phyloP scores from a whole-genome alignment of 148 eudicot species.

The Linanthus parryae region DNA sequence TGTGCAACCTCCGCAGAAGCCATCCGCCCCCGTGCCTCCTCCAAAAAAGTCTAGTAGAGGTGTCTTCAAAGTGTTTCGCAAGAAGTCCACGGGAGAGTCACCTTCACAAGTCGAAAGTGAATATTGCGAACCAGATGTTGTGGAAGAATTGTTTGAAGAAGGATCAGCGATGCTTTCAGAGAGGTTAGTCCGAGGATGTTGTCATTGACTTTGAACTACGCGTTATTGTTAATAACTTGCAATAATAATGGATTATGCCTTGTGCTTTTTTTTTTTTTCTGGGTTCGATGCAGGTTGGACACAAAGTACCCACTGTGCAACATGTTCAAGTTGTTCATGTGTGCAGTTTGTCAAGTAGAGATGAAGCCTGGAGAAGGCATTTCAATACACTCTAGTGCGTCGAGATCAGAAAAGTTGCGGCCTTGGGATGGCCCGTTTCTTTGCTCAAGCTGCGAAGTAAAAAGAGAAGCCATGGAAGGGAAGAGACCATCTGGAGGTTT shows the following conservation, averaged over 20 bases:
- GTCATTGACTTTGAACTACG: too few species aligned
- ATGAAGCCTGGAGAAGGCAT: conserved; percentile 93
- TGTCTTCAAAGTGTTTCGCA: conserved; percentile 74
- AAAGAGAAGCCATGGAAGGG: conserved; percentile 99
- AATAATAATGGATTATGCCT: too few species aligned
- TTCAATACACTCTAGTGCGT: conserved; percentile 61
- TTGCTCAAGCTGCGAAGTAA: conserved; percentile 81
- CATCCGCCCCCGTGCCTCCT: conserved; percentile 48
- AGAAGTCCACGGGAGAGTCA: conserved; percentile 59
- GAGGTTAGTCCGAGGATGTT: conserved; percentile 46
- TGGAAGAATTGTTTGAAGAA: conserved; percentile 91
- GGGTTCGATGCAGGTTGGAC: conserved; percentile 58
- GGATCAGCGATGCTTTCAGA: conserved; percentile 90
- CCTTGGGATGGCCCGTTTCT: conserved; percentile 99
- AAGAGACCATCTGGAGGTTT: conserved; percentile 86
- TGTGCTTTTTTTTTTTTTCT: neutral
- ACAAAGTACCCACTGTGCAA: conserved; percentile 90
- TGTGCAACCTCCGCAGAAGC: conserved; percentile 60
- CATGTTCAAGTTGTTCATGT: conserved; percentile 93
- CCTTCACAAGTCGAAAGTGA: conserved; percentile 47
- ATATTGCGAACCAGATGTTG: conserved; percentile 57
- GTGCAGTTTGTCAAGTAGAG: conserved; percentile 94
- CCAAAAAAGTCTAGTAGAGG: conserved; percentile 75
- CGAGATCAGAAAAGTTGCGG: conserved; percentile 47
- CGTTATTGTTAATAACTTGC: too few species aligned